These are phyloP conservation scores for Hypsizygus ulmarius DNA, from an alignment of 1,284 basidiomycete species.

Conservation along the genomic window DNA sequence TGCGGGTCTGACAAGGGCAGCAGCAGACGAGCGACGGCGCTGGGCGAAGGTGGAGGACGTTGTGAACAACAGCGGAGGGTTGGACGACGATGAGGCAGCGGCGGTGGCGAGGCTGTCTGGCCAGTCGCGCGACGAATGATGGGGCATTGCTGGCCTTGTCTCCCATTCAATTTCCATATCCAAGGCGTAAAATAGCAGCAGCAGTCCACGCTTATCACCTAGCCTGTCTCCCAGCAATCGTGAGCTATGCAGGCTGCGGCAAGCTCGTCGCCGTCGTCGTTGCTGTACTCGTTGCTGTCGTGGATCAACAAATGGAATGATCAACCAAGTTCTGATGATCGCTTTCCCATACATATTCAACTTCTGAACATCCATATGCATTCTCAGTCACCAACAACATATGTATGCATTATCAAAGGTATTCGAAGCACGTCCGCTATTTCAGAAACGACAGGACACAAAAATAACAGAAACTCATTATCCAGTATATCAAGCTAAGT, in stretches of 20 bases:
- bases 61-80: conserved; percentile 32
- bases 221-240: conserved; percentile 4
- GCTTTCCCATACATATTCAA: conserved; percentile 17
- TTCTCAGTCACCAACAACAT: conserved; percentile 5
- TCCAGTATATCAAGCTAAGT: conserved; percentile 20
- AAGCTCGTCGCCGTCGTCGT: conserved; percentile 13
- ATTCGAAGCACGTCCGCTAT: conserved; percentile 17
- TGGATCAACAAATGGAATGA: conserved; percentile 19
- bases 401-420: conserved; percentile 20
- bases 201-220: no score
- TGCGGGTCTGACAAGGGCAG: conserved; percentile 58
- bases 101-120: conserved; percentile 34
- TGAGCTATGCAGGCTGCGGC: conserved; percentile 6
- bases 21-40: conserved; percentile 65
- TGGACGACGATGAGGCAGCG: conserved; percentile 24
- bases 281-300: conserved; percentile 10
- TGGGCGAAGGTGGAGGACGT: conserved; percentile 34
- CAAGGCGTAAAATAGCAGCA: no score
- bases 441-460: conserved; percentile 17
- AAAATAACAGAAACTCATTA: conserved; percentile 23
- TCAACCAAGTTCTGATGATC: conserved; percentile 24
- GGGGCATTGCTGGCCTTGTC: conserved; percentile 35
- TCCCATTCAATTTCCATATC: conserved; percentile 57
- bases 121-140: conserved; percentile 47
- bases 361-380: conserved; percentile 1